Percentiles rank a stretch among this genome's conserved stretches.
phyloP scores from a whole-genome alignment of 495 filamentous ascomycete genomes.

The Parathielavia appendiculata region DNA sequence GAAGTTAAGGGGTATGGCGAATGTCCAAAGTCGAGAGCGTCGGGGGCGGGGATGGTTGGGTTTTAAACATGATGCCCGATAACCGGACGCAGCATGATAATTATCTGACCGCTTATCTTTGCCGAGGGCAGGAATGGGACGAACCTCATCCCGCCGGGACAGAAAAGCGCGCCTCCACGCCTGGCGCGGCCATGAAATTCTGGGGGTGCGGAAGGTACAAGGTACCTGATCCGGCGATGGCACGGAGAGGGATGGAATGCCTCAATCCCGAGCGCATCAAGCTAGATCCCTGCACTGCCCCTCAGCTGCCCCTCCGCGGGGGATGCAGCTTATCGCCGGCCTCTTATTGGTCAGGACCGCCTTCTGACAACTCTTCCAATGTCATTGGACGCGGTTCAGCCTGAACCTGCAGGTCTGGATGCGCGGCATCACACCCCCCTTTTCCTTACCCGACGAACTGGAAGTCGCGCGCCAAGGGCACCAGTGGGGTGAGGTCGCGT shows the following conservation, averaged over 20 bases:
- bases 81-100: conserved; percentile 5
- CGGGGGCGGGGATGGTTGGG: conserved; percentile 5
- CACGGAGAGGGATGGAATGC: too few relatives aligned
- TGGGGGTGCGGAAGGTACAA: not conserved
- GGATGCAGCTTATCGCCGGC: conserved; percentile 9
- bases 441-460: not conserved
- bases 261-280: not conserved
- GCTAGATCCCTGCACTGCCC: conserved; percentile 5
- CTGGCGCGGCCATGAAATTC: not conserved
- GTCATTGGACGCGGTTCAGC: conserved; percentile 2
- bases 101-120: conserved; percentile 3
- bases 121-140: not conserved
- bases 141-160: not conserved
- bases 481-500: not conserved
- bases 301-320: not conserved
- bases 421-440: not conserved
- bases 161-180: conserved; percentile 2
- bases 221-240: not conserved
- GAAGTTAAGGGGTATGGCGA: conserved; percentile 1
- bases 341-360: not conserved
- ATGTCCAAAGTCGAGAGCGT: not conserved
- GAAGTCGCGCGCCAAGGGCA: not conserved
- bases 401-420: not conserved
- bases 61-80: conserved; percentile 11
- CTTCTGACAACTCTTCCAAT: not conserved